phyloP scores from a whole-genome alignment of 2,329 filamentous ascomycete species.

The Amesomyces nigricolor region DNA sequence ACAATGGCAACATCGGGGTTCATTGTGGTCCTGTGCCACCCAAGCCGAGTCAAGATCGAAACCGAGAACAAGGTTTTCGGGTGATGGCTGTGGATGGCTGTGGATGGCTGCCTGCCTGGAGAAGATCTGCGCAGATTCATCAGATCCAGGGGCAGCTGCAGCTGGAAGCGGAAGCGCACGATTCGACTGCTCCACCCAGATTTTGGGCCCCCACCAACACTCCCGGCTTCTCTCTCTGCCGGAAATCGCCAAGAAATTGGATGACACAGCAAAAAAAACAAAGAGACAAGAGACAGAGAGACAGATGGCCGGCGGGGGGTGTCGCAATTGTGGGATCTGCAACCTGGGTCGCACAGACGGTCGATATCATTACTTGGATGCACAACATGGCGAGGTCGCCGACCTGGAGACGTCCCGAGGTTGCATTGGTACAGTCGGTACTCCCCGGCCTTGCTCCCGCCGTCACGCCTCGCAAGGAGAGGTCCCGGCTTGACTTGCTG shows the following conservation, averaged over 20 bases:
- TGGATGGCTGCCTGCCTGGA: no score
- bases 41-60: no score
- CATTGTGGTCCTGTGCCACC: no score
- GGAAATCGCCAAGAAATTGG: neutral
- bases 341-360: constrained; percentile 9
- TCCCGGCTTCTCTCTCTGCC: neutral
- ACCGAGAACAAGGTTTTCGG: no score
- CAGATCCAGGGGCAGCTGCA: no score
- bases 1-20: no score
- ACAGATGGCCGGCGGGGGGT: neutral
- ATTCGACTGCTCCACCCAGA: neutral
- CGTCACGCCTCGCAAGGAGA: neutral
- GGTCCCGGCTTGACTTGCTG: no score
- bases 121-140: no score
- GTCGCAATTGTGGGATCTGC: constrained; percentile 13
- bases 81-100: no score
- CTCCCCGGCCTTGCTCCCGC: constrained; percentile 2
- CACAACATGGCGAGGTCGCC: constrained; percentile 16
- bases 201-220: neutral
- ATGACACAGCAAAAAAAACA: neutral
- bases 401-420: constrained; percentile 16
- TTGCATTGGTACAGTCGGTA: constrained; percentile 9
- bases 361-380: neutral
- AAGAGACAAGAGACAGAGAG: no score
- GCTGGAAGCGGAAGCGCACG: no score